phyloP scores from a whole-genome alignment of 345 rosid genomes.

The Rhizophora apiculata region DNA sequence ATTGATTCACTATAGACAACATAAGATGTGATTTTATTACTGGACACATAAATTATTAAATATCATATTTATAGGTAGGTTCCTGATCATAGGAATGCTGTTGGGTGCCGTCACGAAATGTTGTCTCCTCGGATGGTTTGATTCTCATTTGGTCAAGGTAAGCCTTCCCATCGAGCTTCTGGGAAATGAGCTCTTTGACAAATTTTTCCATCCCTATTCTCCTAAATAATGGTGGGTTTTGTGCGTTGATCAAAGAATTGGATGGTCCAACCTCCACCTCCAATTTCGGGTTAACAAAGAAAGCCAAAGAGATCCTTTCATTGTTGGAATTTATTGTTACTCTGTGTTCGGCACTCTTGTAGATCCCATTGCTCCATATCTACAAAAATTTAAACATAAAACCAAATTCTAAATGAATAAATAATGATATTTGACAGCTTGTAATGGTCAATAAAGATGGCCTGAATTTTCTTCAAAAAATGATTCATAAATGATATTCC shows the following conservation, averaged over 20 bases:
- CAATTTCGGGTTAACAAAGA: conserved; percentile 20
- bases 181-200: conserved; percentile 15
- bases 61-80: conserved; percentile 5
- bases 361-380: conserved; percentile 35
- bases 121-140: not conserved
- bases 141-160: conserved; percentile 23
- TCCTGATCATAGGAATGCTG: not conserved
- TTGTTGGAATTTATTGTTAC: conserved; percentile 18
- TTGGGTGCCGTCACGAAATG: not conserved
- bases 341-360: conserved; percentile 32
- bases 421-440: not conserved
- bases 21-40: no score
- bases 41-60: no score
- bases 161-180: conserved; percentile 11
- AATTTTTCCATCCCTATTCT: conserved; percentile 16
- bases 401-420: not conserved
- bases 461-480: no score
- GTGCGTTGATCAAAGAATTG: conserved; percentile 10
- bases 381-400: not conserved
- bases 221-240: conserved; percentile 25
- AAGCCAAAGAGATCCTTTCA: conserved; percentile 24
- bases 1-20: no score
- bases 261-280: conserved; percentile 31
- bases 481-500: no score
- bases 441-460: not conserved